Percentiles rank a stretch among this genome's conserved stretches.
phyloP scores from a whole-genome alignment of 331 rosid species.

The Dryas integrifolia region DNA sequence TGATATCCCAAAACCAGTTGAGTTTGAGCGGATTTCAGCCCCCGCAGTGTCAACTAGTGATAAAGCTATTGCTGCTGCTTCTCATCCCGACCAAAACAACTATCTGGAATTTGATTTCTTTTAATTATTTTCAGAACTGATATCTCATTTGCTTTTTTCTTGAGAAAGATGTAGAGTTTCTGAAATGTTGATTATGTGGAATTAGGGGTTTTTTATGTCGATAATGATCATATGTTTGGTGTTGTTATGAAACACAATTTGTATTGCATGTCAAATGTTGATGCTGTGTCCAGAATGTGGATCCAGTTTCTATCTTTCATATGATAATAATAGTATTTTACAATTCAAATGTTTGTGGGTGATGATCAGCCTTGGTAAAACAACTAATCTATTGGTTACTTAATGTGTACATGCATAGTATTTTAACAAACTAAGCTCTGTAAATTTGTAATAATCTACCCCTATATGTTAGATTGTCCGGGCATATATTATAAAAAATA shows the following conservation, averaged over 20 bases:
- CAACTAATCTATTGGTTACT: not conserved
- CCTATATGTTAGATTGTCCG: no score
- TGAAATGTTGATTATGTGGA: conserved; percentile 17
- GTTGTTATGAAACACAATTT: conserved; percentile 32
- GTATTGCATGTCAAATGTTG: conserved; percentile 24
- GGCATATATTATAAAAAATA: no score
- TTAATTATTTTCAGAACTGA: conserved; percentile 31
- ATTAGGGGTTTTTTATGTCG: conserved; percentile 13
- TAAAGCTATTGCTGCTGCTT: conserved; percentile 26
- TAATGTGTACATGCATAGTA: no score
- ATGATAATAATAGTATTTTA: not conserved
- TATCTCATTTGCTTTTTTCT: conserved; percentile 23
- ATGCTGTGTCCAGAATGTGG: conserved; percentile 25
- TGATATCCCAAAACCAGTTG: conserved; percentile 46
- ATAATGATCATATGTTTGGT: conserved; percentile 33
- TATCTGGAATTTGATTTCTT: conserved; percentile 58
- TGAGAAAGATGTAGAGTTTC: conserved; percentile 30
- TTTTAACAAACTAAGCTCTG: no score
- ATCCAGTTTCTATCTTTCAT: conserved; percentile 10
- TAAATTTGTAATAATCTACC: no score
- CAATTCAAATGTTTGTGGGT: not conserved
- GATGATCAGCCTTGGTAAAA: not conserved
- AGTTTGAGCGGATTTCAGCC: conserved; percentile 38
- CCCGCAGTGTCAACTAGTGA: conserved; percentile 31
- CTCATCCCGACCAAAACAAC: conserved; percentile 40